Evolutionary conservation across 257 asterid genomes (phyloP).

Genomic region (Linaria vulgaris): DNA sequence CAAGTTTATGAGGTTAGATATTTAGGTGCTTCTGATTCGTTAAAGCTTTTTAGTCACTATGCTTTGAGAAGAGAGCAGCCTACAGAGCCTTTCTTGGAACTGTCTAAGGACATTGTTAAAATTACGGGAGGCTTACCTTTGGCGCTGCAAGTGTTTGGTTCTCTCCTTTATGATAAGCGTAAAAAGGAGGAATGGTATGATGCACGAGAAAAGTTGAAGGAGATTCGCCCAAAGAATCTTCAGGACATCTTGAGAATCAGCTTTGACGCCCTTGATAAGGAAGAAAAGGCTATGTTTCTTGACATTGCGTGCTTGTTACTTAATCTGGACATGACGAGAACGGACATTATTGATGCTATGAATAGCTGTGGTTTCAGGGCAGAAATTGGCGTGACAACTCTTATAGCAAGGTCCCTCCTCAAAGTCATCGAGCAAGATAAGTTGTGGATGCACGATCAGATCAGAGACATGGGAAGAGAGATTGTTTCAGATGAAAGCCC

Average conservation of each 20-base stretch:
- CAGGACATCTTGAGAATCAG: constrained; percentile 32
- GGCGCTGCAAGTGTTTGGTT: constrained; percentile 38
- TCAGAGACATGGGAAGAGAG: too few relatives aligned
- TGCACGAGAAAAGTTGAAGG: constrained; percentile 28
- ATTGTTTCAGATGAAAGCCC: constrained; percentile 25
- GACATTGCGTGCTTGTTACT: constrained; percentile 37
- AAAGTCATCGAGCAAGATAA: constrained; percentile 27
- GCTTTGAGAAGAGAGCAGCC: constrained; percentile 39
- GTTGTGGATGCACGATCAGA: constrained; percentile 43
- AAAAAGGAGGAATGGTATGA: constrained; percentile 30
- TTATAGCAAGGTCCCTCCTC: constrained; percentile 26
- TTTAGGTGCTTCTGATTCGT: constrained; percentile 21
- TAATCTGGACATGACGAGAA: too few relatives aligned
- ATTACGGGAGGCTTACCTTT: constrained; percentile 30
- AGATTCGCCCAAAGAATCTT: constrained; percentile 30
- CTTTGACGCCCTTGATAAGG: constrained; percentile 30
- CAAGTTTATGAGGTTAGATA: constrained; percentile 15
- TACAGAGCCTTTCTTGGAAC: too few relatives aligned
- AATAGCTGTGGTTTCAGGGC: constrained; percentile 34
- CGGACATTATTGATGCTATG: constrained; percentile 30
- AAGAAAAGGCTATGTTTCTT: constrained; percentile 35
- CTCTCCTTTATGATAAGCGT: constrained; percentile 31
- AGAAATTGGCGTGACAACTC: constrained; percentile 27
- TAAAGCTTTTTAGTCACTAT: constrained; percentile 28
- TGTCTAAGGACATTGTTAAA: constrained; percentile 24